phyloP scores from a whole-genome alignment of 805 yeast species.

The Saturnispora mendoncae region DNA sequence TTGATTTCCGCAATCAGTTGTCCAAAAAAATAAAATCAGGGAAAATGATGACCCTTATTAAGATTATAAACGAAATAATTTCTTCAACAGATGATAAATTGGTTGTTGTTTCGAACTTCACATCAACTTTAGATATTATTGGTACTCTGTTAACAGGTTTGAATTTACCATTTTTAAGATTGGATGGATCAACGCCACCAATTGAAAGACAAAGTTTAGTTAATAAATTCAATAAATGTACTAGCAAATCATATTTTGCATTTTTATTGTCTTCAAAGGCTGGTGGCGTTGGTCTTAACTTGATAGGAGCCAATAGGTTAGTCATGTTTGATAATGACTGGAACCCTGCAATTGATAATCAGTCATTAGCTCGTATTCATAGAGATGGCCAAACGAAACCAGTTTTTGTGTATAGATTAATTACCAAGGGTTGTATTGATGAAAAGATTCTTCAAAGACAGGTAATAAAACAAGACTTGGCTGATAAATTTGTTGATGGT shows the following conservation, averaged over 20 bases:
- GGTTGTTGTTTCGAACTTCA: slow-evolving; percentile 80
- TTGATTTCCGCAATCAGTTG: slow-evolving; percentile 25
- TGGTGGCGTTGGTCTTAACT: slow-evolving; percentile 89
- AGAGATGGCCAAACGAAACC: slow-evolving; percentile 84
- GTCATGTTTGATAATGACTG: slow-evolving; percentile 89
- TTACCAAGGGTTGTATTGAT: slow-evolving; percentile 86
- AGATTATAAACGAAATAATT: slow-evolving; percentile 42
- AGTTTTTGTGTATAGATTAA: slow-evolving; percentile 70
- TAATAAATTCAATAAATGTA: slow-evolving; percentile 50
- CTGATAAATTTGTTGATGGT: slow-evolving; percentile 56
- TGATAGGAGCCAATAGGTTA: slow-evolving; percentile 83
- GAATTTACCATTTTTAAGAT: slow-evolving; percentile 44
- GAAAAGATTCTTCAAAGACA: slow-evolving; percentile 93
- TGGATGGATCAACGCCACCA: slow-evolving; percentile 81
- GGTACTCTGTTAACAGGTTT: slow-evolving; percentile 45
- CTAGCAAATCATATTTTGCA: slow-evolving; percentile 38
- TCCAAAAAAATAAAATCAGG: slow-evolving; percentile 39
- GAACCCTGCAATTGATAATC: slow-evolving; percentile 90
- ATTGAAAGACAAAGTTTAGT: slow-evolving; percentile 59
- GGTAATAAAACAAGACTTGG: slow-evolving; percentile 68
- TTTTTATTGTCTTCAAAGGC: slow-evolving; percentile 81
- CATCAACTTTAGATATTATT: slow-evolving; percentile 74
- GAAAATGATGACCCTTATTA: slow-evolving; percentile 53
- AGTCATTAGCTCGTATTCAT: slow-evolving; percentile 93
- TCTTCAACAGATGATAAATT: slow-evolving; percentile 52